phyloP scores from a whole-genome alignment of 352 stramenopile species.

The Phytopythium mirpurense region DNA sequence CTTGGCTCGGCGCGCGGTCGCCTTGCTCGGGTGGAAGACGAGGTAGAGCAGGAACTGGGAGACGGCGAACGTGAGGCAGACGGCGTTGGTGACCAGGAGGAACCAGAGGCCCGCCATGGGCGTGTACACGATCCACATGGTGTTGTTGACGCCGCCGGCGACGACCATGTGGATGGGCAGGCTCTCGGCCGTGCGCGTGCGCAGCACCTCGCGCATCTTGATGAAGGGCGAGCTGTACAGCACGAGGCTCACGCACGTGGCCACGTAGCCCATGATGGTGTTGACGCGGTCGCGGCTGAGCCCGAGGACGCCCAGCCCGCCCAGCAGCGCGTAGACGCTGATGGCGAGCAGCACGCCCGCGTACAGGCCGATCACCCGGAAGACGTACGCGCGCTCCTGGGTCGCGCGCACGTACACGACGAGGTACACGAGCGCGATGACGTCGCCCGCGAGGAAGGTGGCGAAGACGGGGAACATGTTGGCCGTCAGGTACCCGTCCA shows the following conservation, averaged over 20 bases:
- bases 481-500: slow-evolving; percentile 35
- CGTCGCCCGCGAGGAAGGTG: slow-evolving; percentile 23
- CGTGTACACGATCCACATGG: slow-evolving; percentile 48
- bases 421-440: slow-evolving; percentile 25
- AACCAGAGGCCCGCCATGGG: slow-evolving; percentile 35
- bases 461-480: slow-evolving; percentile 35
- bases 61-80: slow-evolving; percentile 27
- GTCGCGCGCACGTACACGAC: slow-evolving; percentile 24
- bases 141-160: slow-evolving; percentile 48
- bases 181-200: slow-evolving; percentile 40
- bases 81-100: slow-evolving; percentile 48
- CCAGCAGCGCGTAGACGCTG: slow-evolving; percentile 34
- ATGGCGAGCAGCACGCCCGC: slow-evolving; percentile 21
- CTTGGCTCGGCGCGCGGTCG: slow-evolving; percentile 20
- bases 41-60: slow-evolving; percentile 37
- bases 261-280: slow-evolving; percentile 29
- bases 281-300: slow-evolving; percentile 22
- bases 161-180: slow-evolving; percentile 52
- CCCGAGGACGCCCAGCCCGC: slow-evolving; percentile 17
- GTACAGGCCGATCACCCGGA: slow-evolving; percentile 17
- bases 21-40: slow-evolving; percentile 44
- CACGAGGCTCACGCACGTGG: slow-evolving; percentile 33
- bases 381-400: slow-evolving; percentile 12
- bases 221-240: slow-evolving; percentile 60
- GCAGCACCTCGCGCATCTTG: slow-evolving; percentile 38